These are phyloP conservation scores for Silybum marianum DNA, from an alignment of 129 eudicot species.

Conservation along the genomic window DNA sequence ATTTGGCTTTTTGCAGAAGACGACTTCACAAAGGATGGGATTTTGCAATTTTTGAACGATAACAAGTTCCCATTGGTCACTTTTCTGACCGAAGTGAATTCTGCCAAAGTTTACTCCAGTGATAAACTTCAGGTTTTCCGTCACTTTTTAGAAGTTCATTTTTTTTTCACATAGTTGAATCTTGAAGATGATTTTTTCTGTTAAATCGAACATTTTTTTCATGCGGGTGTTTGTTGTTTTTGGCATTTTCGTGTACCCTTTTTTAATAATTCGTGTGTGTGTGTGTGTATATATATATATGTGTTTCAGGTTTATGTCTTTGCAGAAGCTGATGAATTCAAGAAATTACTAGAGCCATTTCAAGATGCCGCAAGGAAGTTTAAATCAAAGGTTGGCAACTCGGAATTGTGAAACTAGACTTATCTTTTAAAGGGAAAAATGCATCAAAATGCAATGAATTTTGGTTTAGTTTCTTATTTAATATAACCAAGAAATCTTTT, in stretches of 20 bases:
- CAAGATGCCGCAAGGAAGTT: constrained; percentile 74
- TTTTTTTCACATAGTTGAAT: constrained; percentile 2
- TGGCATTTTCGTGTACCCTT: not conserved
- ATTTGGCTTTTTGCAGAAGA: constrained; percentile 60
- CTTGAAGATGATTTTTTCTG: not conserved
- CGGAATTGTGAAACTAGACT: not conserved
- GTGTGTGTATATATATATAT: too few species aligned
- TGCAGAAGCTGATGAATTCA: constrained; percentile 66
- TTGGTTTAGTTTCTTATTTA: not conserved
- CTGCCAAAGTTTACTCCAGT: constrained; percentile 76
- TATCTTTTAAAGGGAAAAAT: not conserved
- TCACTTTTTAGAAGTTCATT: not conserved
- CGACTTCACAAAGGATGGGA: constrained; percentile 43
- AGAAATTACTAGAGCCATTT: constrained; percentile 65
- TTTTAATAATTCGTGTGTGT: not conserved
- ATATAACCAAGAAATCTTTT: not conserved
- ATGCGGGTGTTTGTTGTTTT: not conserved
- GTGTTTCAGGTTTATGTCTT: constrained; percentile 73
- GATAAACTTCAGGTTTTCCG: constrained; percentile 67
- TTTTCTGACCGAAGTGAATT: constrained; percentile 72
- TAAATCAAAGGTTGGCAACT: constrained; percentile 62
- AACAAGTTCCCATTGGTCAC: constrained; percentile 93
- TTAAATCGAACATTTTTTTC: not conserved
- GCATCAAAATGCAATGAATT: not conserved
- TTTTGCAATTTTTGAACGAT: constrained; percentile 68